Evolutionary conservation across 2,329 filamentous ascomycete genomes (phyloP), one percentile per base, ranked within the genome.

Genomic region (Aureobasidium sp.): DNA sequence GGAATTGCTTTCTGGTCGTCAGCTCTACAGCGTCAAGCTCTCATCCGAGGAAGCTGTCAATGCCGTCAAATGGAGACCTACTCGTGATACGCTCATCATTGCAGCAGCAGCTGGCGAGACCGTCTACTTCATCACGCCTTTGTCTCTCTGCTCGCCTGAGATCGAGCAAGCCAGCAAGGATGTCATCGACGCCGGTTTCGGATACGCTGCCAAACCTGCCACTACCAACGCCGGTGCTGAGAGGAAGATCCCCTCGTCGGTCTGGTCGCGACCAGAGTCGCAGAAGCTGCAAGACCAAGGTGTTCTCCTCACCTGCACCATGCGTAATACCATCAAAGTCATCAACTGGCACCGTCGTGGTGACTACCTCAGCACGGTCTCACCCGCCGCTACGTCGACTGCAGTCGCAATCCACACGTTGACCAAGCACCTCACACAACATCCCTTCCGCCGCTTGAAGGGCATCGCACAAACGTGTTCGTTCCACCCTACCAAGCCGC

Each of bases 331-430:
- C 4, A 81, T 95, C 65, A 97, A 95, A 73, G 85, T 88, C 12
- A 83, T 98, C 62, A 86, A 83, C 66, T 98, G 91, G 90, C 94
- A 98, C 71, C 81, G 91, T 55, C 84, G 88, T 56, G 93, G 93
- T 61, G 91, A 97, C 68, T 96, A 96, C 73, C 85, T 98, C 64
- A 85, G 88, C 60, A 94, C 90, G 1, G 89, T 96, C 19, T 94
- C 89, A 45, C 90, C 93, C 1, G 79, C 80, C 11, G 86, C 86
- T 27, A 83, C 87, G 65, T 79, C 81, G 60, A 62, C 63, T 24
- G 88, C 93, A 4, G 88, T 98, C 50, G 85, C 89, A 51, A 95
- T 98, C 57, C 93, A 98, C 73, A 96, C 91, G 0, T 76, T 98
- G 57, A 93, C 88, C 54, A 95, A 95, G 70, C 93, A 98, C 71